Percentiles rank a stretch among this genome's conserved stretches.
phyloP scores from a whole-genome alignment of 2,329 filamentous ascomycete species.

The Hysterium pulicare region DNA sequence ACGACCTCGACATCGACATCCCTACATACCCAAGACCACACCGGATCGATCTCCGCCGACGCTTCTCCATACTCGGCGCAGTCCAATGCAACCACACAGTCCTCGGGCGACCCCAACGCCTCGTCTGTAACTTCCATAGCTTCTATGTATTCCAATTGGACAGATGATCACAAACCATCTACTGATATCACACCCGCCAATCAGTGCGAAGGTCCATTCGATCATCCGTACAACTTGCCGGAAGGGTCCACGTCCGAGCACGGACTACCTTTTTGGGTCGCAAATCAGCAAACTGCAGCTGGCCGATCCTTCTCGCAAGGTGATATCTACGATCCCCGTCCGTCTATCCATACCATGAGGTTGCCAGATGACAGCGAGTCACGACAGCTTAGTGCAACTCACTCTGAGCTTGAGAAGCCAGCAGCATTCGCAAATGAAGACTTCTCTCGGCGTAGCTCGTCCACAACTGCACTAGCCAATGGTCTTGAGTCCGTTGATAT shows the following conservation, averaged over 20 bases:
- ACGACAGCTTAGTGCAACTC: conserved; percentile 27
- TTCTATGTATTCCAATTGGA: conserved; percentile 37
- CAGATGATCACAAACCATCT: conserved; percentile 23
- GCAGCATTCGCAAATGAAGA: conserved; percentile 30
- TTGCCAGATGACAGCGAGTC: too few relatives aligned
- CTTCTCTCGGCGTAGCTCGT: conserved; percentile 35
- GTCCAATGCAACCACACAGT: conserved; percentile 27
- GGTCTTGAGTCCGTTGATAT: conserved; percentile 40
- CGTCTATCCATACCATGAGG: too few relatives aligned
- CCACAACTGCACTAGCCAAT: conserved; percentile 36
- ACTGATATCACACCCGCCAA: conserved; percentile 21
- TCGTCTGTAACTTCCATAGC: conserved; percentile 34
- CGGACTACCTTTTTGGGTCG: conserved; percentile 27
- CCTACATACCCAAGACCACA: conserved; percentile 26
- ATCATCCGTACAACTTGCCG: conserved; percentile 25
- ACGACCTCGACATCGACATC: conserved; percentile 20
- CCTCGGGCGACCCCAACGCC: conserved; percentile 28
- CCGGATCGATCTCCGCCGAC: conserved; percentile 29
- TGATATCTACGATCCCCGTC: conserved; percentile 35
- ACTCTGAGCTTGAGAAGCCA: conserved; percentile 30
- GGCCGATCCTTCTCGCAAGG: conserved; percentile 21
- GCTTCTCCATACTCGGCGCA: conserved; percentile 35
- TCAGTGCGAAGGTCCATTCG: conserved; percentile 28
- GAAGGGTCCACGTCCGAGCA: conserved; percentile 31
- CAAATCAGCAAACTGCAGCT: conserved; percentile 11